Base-by-base conservation (phyloP, 2,329 filamentous ascomycete genomes). In the Exophiala oligosperma region DNA sequence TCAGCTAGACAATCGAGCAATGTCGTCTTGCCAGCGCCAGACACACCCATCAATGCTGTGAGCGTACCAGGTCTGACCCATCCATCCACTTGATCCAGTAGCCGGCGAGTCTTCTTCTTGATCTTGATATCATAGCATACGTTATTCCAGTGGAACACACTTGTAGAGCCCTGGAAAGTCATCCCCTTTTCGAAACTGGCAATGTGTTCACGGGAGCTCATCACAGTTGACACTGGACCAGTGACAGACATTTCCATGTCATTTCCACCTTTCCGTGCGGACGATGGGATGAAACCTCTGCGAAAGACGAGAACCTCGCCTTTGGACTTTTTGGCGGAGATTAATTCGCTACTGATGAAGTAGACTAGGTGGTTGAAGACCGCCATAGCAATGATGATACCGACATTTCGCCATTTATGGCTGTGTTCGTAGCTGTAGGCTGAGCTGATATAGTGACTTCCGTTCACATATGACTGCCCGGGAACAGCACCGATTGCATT, bases 11-110 rank as follows among this genome's bases (percentile, higher is more conserved):
- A 89, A 73, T 96, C 90, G 29, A 97, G 77, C 28, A 97, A 81
- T 1, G 92, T 96, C 0, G 92, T 96, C 74, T 96, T 97, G 59
- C 92, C 92, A n/a, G 92, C 92, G 65, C 92, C 92, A 24, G 89
- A 91, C 6, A 92, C 90, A 76, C 91, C 82, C 91, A 96, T 96
- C 3, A 96, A 80, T 40, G 91, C 92, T 11, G 92, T 96, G 56
- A 95, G 73, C 14, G 90, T 95, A 59, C 92, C 92, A 3, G 92
- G 92, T 74, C 94, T 94, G 57, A 96, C 91, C 90, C 91, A 96
- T 40, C 92, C 92, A 68, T 95, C 89, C 9, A 96, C 90, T 62
- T 94, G 79, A 67, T 96, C 87, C 59, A 97, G 78, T 67, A 97
- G 89, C 38, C 87, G 85, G 12, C 91, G 83, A 1, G 80, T 76